A percentile compares a stretch with the other conserved stretches of the same genome.
Evolutionary conservation across 2,329 filamentous ascomycete genomes (phyloP).

Genomic region (Leptographium lundbergii): DNA sequence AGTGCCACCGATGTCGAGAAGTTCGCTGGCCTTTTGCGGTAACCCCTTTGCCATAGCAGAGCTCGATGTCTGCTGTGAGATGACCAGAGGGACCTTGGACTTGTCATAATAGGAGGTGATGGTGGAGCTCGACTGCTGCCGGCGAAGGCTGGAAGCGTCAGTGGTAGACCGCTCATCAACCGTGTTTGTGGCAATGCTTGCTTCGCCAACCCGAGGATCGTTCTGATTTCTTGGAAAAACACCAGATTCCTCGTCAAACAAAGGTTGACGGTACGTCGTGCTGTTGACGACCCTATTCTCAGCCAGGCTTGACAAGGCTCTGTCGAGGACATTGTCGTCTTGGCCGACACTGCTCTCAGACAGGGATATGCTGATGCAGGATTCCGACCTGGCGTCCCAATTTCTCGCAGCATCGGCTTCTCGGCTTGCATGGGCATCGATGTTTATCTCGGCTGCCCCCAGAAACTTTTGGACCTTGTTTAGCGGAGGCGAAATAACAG

Average conservation of each 20-base stretch:
- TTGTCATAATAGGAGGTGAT: conserved; percentile 45
- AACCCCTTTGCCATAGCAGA: conserved; percentile 45
- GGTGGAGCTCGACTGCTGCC: conserved; percentile 41
- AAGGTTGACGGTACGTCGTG: conserved; percentile 15
- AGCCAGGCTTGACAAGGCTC: conserved; percentile 15
- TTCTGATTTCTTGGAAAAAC: conserved; percentile 25
- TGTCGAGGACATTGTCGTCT: conserved; percentile 12
- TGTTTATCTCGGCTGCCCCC: conserved; percentile 31
- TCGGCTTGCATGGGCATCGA: conserved; percentile 17
- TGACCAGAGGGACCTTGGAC: conserved; percentile 39
- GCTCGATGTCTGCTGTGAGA: conserved; percentile 45
- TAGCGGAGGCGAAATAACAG: conserved; percentile 23
- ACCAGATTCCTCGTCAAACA: conserved; percentile 35
- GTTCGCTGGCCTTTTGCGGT: conserved; percentile 29
- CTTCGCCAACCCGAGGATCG: not conserved
- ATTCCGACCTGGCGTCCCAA: conserved; percentile 31
- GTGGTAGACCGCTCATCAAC: conserved; percentile 18
- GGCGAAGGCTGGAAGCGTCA: conserved; percentile 31
- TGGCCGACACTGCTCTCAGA: conserved; percentile 27
- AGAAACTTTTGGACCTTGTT: conserved; percentile 40
- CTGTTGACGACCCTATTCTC: conserved; percentile 14
- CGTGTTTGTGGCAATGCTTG: conserved; percentile 8
- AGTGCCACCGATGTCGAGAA: conserved; percentile 31
- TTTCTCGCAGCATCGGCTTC: conserved; percentile 7
- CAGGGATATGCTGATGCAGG: conserved; percentile 26